Conservation (phyloP, 2,329 filamentous ascomycete species). For the Orbilia oligospora region DNA sequence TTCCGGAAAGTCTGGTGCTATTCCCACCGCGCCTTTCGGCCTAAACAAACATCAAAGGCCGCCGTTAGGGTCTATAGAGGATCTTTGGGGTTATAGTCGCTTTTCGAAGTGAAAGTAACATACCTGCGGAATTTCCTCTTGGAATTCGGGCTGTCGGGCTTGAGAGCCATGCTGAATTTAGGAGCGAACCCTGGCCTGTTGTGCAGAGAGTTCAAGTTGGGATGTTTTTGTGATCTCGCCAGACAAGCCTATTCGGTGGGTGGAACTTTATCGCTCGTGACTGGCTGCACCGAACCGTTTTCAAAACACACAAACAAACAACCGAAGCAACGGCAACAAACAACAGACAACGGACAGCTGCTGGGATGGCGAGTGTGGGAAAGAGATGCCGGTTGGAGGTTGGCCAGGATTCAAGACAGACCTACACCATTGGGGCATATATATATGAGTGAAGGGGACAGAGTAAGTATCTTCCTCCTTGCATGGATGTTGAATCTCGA, state of each 20-base stretch:
- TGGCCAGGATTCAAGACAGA: slow-evolving; percentile 13
- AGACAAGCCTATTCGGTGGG: slow-evolving; percentile 23
- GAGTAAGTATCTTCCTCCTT: slow-evolving; percentile 34
- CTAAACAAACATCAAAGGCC: slow-evolving; percentile 20
- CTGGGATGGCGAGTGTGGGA: slow-evolving; percentile 1
- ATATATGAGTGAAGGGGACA: slow-evolving; percentile 21
- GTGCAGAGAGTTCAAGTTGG: slow-evolving; percentile 41
- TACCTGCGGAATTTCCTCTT: slow-evolving; percentile 51
- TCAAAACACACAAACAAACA: slow-evolving; percentile 49
- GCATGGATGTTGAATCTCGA: slow-evolving; percentile 21
- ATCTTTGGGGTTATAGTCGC: not conserved
- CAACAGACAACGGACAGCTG: not conserved
- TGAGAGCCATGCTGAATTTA: slow-evolving; percentile 51
- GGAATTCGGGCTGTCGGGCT: slow-evolving; percentile 18
- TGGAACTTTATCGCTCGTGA: slow-evolving; percentile 48
- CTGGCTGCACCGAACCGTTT: slow-evolving; percentile 19
- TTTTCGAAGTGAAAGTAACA: not conserved
- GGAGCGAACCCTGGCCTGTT: slow-evolving; percentile 43
- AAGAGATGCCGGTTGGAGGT: not conserved
- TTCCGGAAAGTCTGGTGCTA: slow-evolving; percentile 45
- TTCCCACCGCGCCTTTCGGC: slow-evolving; percentile 53
- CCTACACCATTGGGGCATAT: slow-evolving; percentile 30
- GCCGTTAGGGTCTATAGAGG: slow-evolving; percentile 13
- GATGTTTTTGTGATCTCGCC: slow-evolving; percentile 42
- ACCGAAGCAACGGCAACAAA: slow-evolving; percentile 11